Evolutionary conservation across 495 filamentous ascomycete species (phyloP), one percentile per base, ranked within the genome.

Genomic region (Talaromyces adpressus): DNA sequence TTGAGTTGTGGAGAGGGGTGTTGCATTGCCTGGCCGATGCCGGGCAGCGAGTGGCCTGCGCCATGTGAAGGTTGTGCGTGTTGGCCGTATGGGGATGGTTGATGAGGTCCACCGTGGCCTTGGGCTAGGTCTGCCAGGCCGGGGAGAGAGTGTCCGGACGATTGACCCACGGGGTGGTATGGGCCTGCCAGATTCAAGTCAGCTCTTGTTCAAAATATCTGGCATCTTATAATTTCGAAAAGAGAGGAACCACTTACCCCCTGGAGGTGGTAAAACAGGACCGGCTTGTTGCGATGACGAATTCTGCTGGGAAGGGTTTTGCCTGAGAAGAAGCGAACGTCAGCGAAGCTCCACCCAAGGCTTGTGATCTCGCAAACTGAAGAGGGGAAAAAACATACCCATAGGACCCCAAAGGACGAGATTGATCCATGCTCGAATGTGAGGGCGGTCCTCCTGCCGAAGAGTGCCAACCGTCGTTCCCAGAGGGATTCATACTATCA

Each of bases 1-100:
- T 81, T 79, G 51, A 84, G 65, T 66, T 80, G 81, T 4, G 81
- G 81, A 27, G 82, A 82, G 9, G 75, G 78, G 61, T 82, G 82
- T 63, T 78, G 76, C 71, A 84, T 77, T 23, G 80, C 74, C 59
- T 82, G 82, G 20, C 79, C 80, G 22, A 85, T 75, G 7, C 78
- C 78, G 7, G 82, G 82, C 6, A 85, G 72, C 14, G 80, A 75
- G 66, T 85, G 83, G 6, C 72, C 73, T n/a, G 73, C 69, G 56
- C 65, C 69, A 63, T 82, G 81, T 12, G 78, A 68, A 23, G 78
- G 69, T 23, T 72, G 75, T 20, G 75, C 74, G 64, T 79, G 80
- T 56, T 80, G 79, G 57, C 77, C 73, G 60, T 75, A 78, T 14
- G 79, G 69, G n/a, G 78, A 72, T 22, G 79, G 80, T 65, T 81